phyloP scores from a whole-genome alignment of 1,284 basidiomycete species.

The Fomitopsis betulina region DNA sequence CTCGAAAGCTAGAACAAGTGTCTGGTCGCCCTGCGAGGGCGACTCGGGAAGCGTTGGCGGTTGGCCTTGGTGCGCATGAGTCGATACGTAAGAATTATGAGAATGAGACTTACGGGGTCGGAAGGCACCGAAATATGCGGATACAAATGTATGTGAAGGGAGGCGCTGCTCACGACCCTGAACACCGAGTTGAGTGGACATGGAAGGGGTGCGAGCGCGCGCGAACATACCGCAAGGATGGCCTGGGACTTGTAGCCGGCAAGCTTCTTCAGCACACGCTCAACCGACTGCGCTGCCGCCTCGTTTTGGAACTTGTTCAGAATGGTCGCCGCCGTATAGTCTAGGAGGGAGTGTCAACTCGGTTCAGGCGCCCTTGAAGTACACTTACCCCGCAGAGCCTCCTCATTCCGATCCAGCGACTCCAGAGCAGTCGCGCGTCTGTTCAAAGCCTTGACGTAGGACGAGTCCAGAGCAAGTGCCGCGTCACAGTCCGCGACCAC shows the following conservation, averaged over 20 bases:
- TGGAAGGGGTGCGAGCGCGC: not conserved
- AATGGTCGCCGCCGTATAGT: slow-evolving; percentile 95
- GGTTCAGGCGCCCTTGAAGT: not conserved
- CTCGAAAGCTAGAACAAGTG: slow-evolving; percentile 76
- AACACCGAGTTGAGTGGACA: slow-evolving; percentile 3
- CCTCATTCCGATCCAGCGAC: slow-evolving; percentile 69
- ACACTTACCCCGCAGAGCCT: slow-evolving; percentile 72
- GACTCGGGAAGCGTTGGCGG: slow-evolving; percentile 75
- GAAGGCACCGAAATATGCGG: slow-evolving; percentile 97
- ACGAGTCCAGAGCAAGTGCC: slow-evolving; percentile 81
- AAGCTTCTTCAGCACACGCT: slow-evolving; percentile 88
- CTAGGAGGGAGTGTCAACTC: slow-evolving; percentile 34
- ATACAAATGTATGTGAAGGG: slow-evolving; percentile 91
- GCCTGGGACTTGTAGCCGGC: slow-evolving; percentile 70
- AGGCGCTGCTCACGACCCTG: slow-evolving; percentile 80
- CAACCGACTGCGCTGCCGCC: slow-evolving; percentile 76
- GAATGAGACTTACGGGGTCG: slow-evolving; percentile 58
- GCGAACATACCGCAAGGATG: slow-evolving; percentile 52
- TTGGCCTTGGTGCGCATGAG: slow-evolving; percentile 40
- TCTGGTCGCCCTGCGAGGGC: slow-evolving; percentile 79
- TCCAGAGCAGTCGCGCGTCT: slow-evolving; percentile 87
- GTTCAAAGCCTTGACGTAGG: slow-evolving; percentile 95
- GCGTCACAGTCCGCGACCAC: slow-evolving; percentile 91
- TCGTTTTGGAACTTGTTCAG: slow-evolving; percentile 91
- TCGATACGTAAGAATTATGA: slow-evolving; percentile 5